These are phyloP conservation scores for Aspergillus steynii DNA, from an alignment of 495 filamentous ascomycete genomes.

Conservation along the genomic window DNA sequence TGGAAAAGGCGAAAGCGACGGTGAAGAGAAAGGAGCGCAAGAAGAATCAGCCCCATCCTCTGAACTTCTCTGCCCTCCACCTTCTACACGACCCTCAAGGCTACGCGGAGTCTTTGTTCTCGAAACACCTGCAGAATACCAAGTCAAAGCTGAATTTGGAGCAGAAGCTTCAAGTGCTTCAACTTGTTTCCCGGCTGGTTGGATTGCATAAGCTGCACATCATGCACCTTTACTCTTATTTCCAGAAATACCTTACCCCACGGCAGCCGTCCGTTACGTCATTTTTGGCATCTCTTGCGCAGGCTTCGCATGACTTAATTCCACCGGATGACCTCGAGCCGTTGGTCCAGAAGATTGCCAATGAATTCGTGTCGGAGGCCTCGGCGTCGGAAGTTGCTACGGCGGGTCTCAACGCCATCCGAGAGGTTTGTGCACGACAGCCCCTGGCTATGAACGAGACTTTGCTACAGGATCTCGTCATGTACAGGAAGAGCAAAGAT, in stretches of 20 bases:
- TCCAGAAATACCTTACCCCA: constrained; percentile 81
- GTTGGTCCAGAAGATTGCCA: constrained; percentile 90
- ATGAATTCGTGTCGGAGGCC: constrained; percentile 96
- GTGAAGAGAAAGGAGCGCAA: constrained; percentile 82
- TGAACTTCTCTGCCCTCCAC: constrained; percentile 99
- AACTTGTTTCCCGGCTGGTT: constrained; percentile 86
- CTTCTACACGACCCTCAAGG: constrained; percentile 93
- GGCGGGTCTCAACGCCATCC: constrained; percentile 90
- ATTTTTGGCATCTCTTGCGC: constrained; percentile 89
- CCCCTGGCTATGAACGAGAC: constrained; percentile 95
- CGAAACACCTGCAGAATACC: constrained; percentile 82
- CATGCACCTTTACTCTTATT: constrained; percentile 83
- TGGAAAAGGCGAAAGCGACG: constrained; percentile 75
- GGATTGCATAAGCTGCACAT: constrained; percentile 89
- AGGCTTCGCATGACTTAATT: constrained; percentile 86
- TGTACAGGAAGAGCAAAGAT: constrained; percentile 96
- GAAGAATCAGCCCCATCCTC: constrained; percentile 78
- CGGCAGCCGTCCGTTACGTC: constrained; percentile 92
- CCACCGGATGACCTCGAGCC: constrained; percentile 94
- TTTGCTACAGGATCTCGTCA: constrained; percentile 90
- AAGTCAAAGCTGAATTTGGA: constrained; percentile 89
- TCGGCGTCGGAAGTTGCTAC: constrained; percentile 87
- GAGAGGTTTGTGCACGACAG: constrained; percentile 89
- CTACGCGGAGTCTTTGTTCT: constrained; percentile 88
- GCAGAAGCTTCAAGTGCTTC: constrained; percentile 82